A percentile compares a stretch with the other conserved stretches of the same genome.
Evolutionary conservation across 108 stramenopile species (phyloP).

Genomic region (Pseudonitzschia delicatissima): DNA sequence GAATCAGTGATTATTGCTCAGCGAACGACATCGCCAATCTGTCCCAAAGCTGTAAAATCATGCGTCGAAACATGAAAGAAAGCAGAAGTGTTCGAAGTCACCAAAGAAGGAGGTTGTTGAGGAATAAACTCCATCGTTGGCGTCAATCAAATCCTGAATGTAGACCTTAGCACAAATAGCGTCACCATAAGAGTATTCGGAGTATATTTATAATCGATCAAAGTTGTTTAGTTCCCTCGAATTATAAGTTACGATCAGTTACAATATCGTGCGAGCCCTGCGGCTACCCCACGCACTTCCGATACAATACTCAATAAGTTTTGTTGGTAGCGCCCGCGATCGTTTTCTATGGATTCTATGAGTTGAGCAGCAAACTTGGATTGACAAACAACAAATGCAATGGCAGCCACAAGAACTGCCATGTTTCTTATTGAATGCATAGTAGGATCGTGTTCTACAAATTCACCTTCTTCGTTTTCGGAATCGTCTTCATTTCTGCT

Average conservation of each 20-base stretch:
- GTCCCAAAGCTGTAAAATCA: not conserved
- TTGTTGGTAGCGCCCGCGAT: not conserved
- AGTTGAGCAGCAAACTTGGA: conserved; percentile 4
- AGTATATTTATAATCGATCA: too few relatives aligned
- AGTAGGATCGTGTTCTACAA: not conserved
- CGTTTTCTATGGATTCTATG: conserved; percentile 6
- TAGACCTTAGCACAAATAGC: too few relatives aligned
- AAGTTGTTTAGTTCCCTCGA: too few relatives aligned
- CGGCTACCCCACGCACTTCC: conserved; percentile 2
- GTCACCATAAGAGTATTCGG: too few relatives aligned
- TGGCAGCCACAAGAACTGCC: conserved; percentile 33
- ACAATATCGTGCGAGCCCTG: too few relatives aligned
- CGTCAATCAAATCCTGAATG: too few relatives aligned
- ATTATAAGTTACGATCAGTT: too few relatives aligned
- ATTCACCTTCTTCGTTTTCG: conserved; percentile 9
- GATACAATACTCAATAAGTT: conserved; percentile 4
- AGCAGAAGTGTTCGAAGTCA: too few relatives aligned
- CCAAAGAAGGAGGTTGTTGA: too few relatives aligned
- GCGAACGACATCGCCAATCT: not conserved
- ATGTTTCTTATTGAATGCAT: conserved; percentile 22
- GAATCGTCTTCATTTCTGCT: not conserved
- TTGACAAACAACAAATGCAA: conserved; percentile 47
- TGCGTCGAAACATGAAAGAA: not conserved
- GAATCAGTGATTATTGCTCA: not conserved
- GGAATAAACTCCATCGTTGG: too few relatives aligned